Evolutionary conservation across 2,329 filamentous ascomycete genomes (phyloP), one percentile per base, ranked within the genome.

Genomic region (Aspergillus candidus): DNA sequence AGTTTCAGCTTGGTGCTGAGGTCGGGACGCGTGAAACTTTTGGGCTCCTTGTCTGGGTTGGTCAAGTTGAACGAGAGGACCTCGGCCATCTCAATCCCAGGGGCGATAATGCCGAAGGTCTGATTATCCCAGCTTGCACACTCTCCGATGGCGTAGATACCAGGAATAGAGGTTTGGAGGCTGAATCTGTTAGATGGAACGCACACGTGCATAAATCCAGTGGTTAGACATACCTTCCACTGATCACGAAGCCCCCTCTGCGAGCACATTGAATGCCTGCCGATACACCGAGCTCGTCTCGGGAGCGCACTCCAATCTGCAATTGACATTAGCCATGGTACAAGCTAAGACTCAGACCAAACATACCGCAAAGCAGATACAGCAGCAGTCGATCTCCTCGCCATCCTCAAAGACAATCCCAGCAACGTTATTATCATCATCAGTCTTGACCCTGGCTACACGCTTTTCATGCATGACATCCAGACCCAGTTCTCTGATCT

Each of bases 1-100:
- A 95, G 73, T 72, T 95, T 95, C 27, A 95, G 72, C 63, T 94
- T 95, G 0, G 89, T 95, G 72, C 89, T 94, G 33, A 95, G 72
- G 63, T 95, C 88, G 0, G 89, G 90, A 4, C 83, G 72, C 64
- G 87, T 88, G 73, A 94, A 94, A 27, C 72, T 73, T 29, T 85
- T 75, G 2, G 79, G 79, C 6, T 79, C 67, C 60, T 91, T 85
- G 2, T 80, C 76, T 59, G 84, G 83, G 29, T 87, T 86, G 61
- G 89, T 94, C 46, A 96, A 78, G 64, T 95, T 95, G 72, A 93
- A 95, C 10, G 89, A 82, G 3, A 95, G 78, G 1, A 95, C 83
- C 54, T 94, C 89, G 0, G 90, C 90, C 87, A 94, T 94, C 66
- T 94, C 90, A 31, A 95, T 78, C 13, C 89, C 89, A 0, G 89